These are phyloP conservation scores for Sarocladiaceae sp. DNA, from an alignment of 2,329 filamentous ascomycete species.

Conservation along the genomic window DNA sequence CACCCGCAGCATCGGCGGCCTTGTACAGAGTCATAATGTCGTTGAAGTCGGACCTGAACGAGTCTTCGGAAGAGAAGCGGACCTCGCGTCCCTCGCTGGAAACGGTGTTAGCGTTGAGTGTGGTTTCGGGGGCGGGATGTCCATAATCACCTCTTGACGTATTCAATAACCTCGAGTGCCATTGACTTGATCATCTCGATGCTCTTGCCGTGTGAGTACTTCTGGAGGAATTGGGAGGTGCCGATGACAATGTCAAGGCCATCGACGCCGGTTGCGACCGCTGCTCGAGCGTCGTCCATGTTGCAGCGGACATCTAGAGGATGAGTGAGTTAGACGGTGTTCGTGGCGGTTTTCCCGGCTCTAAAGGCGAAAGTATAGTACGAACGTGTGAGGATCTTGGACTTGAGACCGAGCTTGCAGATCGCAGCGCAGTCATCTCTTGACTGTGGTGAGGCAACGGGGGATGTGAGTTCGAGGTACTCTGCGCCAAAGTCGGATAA, in stretches of 20 bases:
- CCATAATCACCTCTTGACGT: slow-evolving; percentile 68
- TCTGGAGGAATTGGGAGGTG: slow-evolving; percentile 70
- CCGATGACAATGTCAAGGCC: slow-evolving; percentile 78
- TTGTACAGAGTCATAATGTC: slow-evolving; percentile 76
- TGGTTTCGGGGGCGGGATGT: neutral
- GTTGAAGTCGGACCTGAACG: slow-evolving; percentile 76
- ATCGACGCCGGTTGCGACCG: slow-evolving; percentile 65
- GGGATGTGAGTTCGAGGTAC: slow-evolving; percentile 72
- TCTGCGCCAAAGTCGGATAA: slow-evolving; percentile 51
- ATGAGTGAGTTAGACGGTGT: neutral
- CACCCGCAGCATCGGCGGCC: slow-evolving; percentile 74
- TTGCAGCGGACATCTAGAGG: slow-evolving; percentile 16
- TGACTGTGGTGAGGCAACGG: slow-evolving; percentile 67
- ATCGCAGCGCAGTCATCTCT: slow-evolving; percentile 82
- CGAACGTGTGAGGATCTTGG: slow-evolving; percentile 23
- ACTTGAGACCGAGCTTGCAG: slow-evolving; percentile 86
- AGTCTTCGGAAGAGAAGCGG: slow-evolving; percentile 65
- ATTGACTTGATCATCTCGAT: slow-evolving; percentile 69
- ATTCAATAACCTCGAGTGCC: slow-evolving; percentile 78
- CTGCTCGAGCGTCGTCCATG: slow-evolving; percentile 50
- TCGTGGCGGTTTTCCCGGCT: too few species aligned
- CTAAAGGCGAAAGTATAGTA: neutral
- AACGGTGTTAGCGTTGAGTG: slow-evolving; percentile 1
- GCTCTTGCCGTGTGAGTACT: slow-evolving; percentile 81
- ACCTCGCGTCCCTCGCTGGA: slow-evolving; percentile 21